phyloP scores from a whole-genome alignment of 2,329 filamentous ascomycete species.

The Monascus ruber region DNA sequence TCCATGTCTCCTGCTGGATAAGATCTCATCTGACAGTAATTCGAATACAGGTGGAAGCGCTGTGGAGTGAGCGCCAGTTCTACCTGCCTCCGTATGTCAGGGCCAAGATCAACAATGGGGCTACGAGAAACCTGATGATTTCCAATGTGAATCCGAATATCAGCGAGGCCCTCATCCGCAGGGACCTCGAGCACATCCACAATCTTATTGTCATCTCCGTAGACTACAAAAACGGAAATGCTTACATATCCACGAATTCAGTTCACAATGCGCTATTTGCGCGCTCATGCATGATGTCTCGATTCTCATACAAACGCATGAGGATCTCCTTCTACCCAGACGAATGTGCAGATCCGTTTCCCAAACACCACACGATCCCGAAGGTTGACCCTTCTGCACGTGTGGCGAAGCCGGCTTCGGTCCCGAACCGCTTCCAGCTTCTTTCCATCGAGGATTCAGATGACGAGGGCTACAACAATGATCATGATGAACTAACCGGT shows the following conservation, averaged over 20 bases:
- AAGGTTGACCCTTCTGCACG: constrained; percentile 15
- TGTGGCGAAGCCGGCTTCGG: constrained; percentile 20
- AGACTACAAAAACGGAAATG: constrained; percentile 46
- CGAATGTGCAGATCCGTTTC: constrained; percentile 56
- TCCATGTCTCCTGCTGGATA: background rate
- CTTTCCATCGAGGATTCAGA: constrained; percentile 41
- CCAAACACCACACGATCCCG: constrained; percentile 21
- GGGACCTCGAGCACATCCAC: constrained; percentile 73
- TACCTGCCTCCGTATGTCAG: constrained; percentile 51
- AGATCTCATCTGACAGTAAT: background rate
- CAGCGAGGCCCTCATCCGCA: constrained; percentile 53
- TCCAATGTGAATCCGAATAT: constrained; percentile 46
- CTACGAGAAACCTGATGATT: constrained; percentile 64
- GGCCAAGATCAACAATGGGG: constrained; percentile 53
- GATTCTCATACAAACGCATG: constrained; percentile 55
- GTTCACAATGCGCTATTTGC: constrained; percentile 65
- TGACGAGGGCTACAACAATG: constrained; percentile 22
- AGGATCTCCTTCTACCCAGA: constrained; percentile 62
- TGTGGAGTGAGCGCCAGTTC: constrained; percentile 63
- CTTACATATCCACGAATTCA: constrained; percentile 64
- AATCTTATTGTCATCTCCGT: constrained; percentile 61
- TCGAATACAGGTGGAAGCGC: constrained; percentile 48
- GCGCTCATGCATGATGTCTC: constrained; percentile 62
- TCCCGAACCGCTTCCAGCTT: constrained; percentile 51
- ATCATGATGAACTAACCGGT: constrained; percentile 6